phyloP scores from a whole-genome alignment of 192 early-diverging fungal genomes.

The Cetraspora pellucida region DNA sequence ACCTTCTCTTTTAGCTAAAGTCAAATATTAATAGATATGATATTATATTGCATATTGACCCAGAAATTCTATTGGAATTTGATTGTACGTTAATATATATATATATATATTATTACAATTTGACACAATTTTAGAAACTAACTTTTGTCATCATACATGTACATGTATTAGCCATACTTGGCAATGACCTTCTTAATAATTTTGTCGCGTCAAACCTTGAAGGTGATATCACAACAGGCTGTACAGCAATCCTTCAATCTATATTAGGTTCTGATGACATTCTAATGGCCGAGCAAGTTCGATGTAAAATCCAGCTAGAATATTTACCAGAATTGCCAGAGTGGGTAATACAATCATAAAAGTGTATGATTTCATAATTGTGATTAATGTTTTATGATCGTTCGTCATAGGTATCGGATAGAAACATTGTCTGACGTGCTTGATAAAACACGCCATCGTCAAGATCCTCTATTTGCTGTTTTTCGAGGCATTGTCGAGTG shows the following conservation, averaged over 20 bases:
- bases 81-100: neutral
- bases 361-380: no score
- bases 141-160: neutral
- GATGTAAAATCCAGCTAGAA: slow-evolving; percentile 25
- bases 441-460: neutral
- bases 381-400: no score
- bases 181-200: neutral
- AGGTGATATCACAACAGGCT: neutral
- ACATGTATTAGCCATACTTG: neutral
- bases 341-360: neutral
- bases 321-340: slow-evolving; percentile 12
- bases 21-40: slow-evolving; percentile 19
- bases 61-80: neutral
- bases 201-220: neutral
- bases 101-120: neutral
- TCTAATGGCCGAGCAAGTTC: slow-evolving; percentile 39
- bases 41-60: neutral
- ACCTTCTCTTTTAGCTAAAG: neutral
- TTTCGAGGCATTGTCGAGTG: slow-evolving; percentile 11
- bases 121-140: neutral
- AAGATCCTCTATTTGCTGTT: neutral
- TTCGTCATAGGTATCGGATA: neutral
- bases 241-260: slow-evolving; percentile 32
- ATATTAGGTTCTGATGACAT: slow-evolving; percentile 25
- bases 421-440: neutral